These are phyloP conservation scores for Quercus tomentella DNA, from an alignment of 331 rosid genomes.

Conservation along the genomic window DNA sequence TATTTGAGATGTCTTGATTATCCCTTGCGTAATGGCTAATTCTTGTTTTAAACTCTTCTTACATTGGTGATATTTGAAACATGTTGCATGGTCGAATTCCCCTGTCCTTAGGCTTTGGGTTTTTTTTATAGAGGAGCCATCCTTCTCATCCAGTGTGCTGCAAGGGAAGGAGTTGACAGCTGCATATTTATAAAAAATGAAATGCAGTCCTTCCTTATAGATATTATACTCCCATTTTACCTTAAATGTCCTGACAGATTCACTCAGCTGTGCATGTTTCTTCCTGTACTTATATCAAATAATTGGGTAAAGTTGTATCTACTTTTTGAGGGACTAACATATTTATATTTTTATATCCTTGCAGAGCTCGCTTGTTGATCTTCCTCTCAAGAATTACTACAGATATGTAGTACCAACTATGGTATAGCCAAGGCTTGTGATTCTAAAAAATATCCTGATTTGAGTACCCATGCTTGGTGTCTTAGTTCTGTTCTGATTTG, in stretches of 20 bases:
- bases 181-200: neutral
- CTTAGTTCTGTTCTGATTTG: constrained; percentile 36
- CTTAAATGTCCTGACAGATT: neutral
- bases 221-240: neutral
- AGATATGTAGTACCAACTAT: constrained; percentile 86
- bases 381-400: constrained; percentile 97
- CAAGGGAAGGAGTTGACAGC: neutral
- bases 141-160: neutral
- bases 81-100: neutral
- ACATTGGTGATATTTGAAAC: neutral
- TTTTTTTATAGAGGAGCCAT: neutral
- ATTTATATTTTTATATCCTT: constrained; percentile 30
- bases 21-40: neutral
- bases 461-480: constrained; percentile 26
- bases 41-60: constrained; percentile 5
- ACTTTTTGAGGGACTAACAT: constrained; percentile 18
- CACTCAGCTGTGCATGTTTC: constrained; percentile 8
- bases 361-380: constrained; percentile 98
- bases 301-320: neutral
- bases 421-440: constrained; percentile 42
- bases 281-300: constrained; percentile 4
- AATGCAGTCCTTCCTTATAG: neutral
- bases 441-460: neutral
- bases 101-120: neutral
- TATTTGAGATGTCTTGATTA: neutral